These are phyloP conservation scores for Trichosanthes cucumerina DNA, from an alignment of 306 rosid genomes.

Conservation along the genomic window DNA sequence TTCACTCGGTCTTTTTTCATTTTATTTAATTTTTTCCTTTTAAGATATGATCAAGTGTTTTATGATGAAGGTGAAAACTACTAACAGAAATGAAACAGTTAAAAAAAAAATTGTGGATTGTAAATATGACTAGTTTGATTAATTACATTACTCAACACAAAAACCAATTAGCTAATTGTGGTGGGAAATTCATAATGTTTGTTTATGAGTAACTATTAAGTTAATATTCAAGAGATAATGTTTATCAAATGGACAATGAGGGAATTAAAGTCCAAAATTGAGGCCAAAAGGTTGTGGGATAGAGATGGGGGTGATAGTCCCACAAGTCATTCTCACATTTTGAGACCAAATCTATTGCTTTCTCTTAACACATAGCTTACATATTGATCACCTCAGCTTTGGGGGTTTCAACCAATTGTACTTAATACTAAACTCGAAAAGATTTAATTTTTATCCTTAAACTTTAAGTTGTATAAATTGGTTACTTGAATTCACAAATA, in stretches of 20 bases:
- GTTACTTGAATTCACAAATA: no score
- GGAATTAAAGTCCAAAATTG: not conserved
- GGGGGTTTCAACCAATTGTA: no score
- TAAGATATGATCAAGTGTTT: not conserved
- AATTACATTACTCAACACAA: not conserved
- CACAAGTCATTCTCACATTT: not conserved
- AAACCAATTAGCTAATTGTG: not conserved
- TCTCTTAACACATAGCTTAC: not conserved
- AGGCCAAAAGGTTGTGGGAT: no score
- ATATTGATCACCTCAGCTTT: not conserved
- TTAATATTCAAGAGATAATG: not conserved
- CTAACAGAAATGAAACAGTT: not conserved
- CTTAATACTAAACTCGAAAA: no score
- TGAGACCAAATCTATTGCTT: not conserved
- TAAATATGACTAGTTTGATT: not conserved
- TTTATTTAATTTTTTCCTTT: not conserved
- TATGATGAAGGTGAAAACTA: not conserved
- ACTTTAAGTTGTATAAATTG: no score
- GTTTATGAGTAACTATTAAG: not conserved
- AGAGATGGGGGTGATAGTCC: not conserved
- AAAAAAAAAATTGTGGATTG: not conserved
- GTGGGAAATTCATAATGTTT: not conserved
- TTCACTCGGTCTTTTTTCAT: not conserved
- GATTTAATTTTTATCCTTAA: no score
- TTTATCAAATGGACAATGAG: not conserved